Evolutionary conservation across 176 grass and related monocot genomes (phyloP).

Genomic region (Urochloa ruziziensis): DNA sequence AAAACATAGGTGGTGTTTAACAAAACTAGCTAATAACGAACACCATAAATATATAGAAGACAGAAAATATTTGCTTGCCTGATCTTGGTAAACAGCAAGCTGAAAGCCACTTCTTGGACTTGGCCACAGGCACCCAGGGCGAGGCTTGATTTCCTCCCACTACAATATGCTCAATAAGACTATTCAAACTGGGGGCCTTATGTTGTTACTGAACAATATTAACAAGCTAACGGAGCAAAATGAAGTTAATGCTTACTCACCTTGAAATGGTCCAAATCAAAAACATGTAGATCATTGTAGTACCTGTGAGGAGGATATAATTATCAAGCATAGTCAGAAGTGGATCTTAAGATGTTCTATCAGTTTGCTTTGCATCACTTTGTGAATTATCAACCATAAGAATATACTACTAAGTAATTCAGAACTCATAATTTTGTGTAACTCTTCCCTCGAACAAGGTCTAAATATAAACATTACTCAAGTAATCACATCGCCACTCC

Average conservation of each 20-base stretch:
- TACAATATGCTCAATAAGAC: slow-evolving; percentile 43
- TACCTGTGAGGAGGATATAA: slow-evolving; percentile 57
- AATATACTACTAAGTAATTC: too few relatives aligned
- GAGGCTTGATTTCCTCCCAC: slow-evolving; percentile 98
- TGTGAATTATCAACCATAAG: neutral
- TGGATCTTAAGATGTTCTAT: slow-evolving; percentile 17
- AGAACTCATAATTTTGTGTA: too few relatives aligned
- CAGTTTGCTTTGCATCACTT: slow-evolving; percentile 10
- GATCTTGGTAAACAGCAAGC: slow-evolving; percentile 92
- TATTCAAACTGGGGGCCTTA: slow-evolving; percentile 10
- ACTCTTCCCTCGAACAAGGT: too few relatives aligned
- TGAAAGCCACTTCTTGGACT: slow-evolving; percentile 98
- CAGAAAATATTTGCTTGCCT: slow-evolving; percentile 54
- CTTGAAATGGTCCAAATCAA: slow-evolving; percentile 97
- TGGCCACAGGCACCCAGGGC: slow-evolving; percentile 87
- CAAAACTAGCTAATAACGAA: neutral
- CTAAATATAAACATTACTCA: too few relatives aligned
- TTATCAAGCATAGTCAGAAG: slow-evolving; percentile 28
- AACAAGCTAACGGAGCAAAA: neutral
- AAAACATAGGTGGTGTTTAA: neutral
- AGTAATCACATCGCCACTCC: neutral
- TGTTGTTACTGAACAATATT: too few relatives aligned
- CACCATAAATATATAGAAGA: neutral
- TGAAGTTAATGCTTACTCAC: slow-evolving; percentile 40
- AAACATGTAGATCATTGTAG: slow-evolving; percentile 91